phyloP scores from a whole-genome alignment of 2,329 filamentous ascomycete genomes.

The Colletotrichum horii region DNA sequence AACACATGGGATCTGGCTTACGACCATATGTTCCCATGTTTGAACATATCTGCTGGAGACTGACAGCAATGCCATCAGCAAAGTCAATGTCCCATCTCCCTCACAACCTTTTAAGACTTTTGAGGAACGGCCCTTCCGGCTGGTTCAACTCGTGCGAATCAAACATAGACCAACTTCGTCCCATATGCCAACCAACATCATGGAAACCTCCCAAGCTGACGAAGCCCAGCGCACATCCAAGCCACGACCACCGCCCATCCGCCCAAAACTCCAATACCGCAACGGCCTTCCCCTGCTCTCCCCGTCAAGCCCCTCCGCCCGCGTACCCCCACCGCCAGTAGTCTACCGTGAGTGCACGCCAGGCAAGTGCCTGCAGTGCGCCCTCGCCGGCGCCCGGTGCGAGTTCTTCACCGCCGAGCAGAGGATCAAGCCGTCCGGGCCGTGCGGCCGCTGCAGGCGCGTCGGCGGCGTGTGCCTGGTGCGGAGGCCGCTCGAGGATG shows the following conservation, averaged over 20 bases:
- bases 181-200: neutral
- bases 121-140: neutral
- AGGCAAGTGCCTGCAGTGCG: neutral
- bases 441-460: neutral
- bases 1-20: neutral
- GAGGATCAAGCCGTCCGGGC: neutral
- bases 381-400: neutral
- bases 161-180: neutral
- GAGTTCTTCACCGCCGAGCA: neutral
- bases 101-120: neutral
- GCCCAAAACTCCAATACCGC: neutral
- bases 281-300: neutral
- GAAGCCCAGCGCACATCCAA: neutral
- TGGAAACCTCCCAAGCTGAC: neutral
- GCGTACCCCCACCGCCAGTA: neutral
- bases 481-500: neutral
- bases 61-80: neutral
- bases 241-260: neutral
- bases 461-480: neutral
- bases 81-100: accelerated
- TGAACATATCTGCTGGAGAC: neutral
- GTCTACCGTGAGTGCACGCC: neutral
- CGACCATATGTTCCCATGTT: neutral
- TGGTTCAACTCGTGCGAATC: neutral
- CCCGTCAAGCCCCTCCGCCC: neutral